These are phyloP conservation scores for Starmerella bombicola DNA, from an alignment of 805 yeast genomes.

Conservation along the genomic window DNA sequence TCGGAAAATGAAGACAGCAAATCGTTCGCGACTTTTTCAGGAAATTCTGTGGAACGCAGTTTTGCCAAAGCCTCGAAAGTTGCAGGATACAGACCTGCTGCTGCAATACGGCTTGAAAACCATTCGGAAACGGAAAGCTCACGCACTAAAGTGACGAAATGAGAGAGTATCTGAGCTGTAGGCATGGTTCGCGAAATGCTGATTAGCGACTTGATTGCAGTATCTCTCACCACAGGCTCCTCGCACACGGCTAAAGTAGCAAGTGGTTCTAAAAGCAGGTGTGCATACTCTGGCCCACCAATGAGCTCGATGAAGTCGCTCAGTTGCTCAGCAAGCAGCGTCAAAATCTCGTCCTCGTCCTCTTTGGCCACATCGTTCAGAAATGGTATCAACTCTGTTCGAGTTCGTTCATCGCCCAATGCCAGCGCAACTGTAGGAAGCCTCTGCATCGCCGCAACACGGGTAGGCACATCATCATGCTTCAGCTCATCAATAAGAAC, in stretches of 20 bases:
- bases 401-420: constrained; percentile 83
- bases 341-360: constrained; percentile 96
- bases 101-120: constrained; percentile 86
- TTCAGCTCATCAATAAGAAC: constrained; percentile 91
- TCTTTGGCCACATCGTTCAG: constrained; percentile 57
- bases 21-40: constrained; percentile 29
- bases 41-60: background rate
- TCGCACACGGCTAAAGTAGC: constrained; percentile 82
- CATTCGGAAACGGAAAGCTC: constrained; percentile 78
- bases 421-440: constrained; percentile 91
- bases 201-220: constrained; percentile 79
- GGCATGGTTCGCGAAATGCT: constrained; percentile 51
- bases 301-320: constrained; percentile 78
- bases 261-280: constrained; percentile 48
- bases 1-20: constrained; percentile 56
- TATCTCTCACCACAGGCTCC: constrained; percentile 91
- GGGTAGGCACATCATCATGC: constrained; percentile 87
- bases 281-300: constrained; percentile 66
- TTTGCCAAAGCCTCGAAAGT: constrained; percentile 33
- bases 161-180: constrained; percentile 45
- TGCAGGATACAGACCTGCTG: constrained; percentile 74
- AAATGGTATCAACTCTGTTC: constrained; percentile 81
- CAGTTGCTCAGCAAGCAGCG: constrained; percentile 81
- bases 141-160: constrained; percentile 64
- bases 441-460: constrained; percentile 90